Evolutionary conservation across 176 grass and related monocot genomes (phyloP).

Genomic region (Oryza nivara): DNA sequence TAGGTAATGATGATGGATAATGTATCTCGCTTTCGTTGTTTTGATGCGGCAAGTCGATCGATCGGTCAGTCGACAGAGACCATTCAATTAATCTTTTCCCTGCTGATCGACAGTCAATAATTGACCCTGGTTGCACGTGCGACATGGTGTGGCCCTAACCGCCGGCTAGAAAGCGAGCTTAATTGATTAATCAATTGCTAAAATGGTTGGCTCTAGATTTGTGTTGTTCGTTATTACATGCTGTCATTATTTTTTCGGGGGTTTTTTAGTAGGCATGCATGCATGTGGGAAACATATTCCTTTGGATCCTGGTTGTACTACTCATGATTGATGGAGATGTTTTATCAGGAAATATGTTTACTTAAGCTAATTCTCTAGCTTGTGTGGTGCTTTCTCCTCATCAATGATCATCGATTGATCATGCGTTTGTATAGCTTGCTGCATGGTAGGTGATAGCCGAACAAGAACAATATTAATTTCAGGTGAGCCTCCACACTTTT

Average conservation of each 20-base stretch:
- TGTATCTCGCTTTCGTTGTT: slow-evolving; percentile 11
- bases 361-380: slow-evolving; percentile 36
- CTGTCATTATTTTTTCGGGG: not conserved
- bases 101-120: slow-evolving; percentile 22
- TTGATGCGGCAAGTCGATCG: slow-evolving; percentile 3
- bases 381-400: not conserved
- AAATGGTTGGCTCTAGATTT: slow-evolving; percentile 12
- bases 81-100: not conserved
- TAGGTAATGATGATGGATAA: not conserved
- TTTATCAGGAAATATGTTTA: not conserved
- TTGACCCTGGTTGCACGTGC: slow-evolving; percentile 40
- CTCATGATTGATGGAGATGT: slow-evolving; percentile 38
- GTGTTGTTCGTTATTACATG: slow-evolving; percentile 15
- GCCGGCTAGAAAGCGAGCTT: not conserved
- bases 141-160: slow-evolving; percentile 25
- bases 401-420: not conserved
- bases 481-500: not conserved
- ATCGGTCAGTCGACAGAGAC: slow-evolving; percentile 14
- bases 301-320: slow-evolving; percentile 35
- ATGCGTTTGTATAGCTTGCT: not conserved
- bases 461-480: not conserved
- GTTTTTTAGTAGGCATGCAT: not conserved
- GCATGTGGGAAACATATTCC: slow-evolving; percentile 54
- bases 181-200: slow-evolving; percentile 13
- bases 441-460: not conserved